Base-by-base conservation (phyloP, 2,329 filamentous ascomycete species). In the Myriosclerotinia scirpicola region DNA sequence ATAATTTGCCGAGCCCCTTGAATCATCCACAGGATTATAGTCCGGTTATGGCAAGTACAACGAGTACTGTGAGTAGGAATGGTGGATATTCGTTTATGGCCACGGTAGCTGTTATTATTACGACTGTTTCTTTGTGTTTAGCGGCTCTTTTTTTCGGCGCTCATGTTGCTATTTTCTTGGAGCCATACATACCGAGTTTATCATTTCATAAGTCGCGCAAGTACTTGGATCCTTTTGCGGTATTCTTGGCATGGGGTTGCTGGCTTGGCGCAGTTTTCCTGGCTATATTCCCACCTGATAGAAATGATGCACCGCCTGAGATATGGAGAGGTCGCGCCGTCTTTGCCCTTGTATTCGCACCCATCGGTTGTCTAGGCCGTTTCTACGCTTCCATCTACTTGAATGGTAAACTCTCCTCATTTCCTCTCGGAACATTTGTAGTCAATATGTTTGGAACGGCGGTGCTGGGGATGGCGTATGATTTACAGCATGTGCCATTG, bases 11-110 rank as follows among this genome's bases (percentile, higher is more conserved):
- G 0, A 79, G 82, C 1, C 84, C 86, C 0, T 78, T 78, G 12
- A 75, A 77, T 1, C 78, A 79, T 26, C 74, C 72, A 74, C 77
- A 64, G 76, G 82, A 70, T 68, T 73, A 74, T 58, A 64, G 30
- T 30, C 58, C 78, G 2, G 76, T 72, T 17, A 68, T 73, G 17
- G 65, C 77, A 1, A 73, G 75, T 0, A 76, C 78, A 0, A 75
- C 77, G 1, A 76, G 79, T 0, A 76, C 77, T 15, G 76, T 80
- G 1, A 75, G 80, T 2, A 84, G 92, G 3, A 88, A 89, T 72
- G 87, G 85, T 11, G 93, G 92, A 1, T 90, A 94, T 78, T 92
- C 90, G 4, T 89, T 97, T 79, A 87, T 94, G 83, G 92, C 94
- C 0, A 78, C 95, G 46, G 74, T 93, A 1, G 91, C 89, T 20